phyloP scores from a whole-genome alignment of 2,329 filamentous ascomycete species.

The Neonectria ditissima region DNA sequence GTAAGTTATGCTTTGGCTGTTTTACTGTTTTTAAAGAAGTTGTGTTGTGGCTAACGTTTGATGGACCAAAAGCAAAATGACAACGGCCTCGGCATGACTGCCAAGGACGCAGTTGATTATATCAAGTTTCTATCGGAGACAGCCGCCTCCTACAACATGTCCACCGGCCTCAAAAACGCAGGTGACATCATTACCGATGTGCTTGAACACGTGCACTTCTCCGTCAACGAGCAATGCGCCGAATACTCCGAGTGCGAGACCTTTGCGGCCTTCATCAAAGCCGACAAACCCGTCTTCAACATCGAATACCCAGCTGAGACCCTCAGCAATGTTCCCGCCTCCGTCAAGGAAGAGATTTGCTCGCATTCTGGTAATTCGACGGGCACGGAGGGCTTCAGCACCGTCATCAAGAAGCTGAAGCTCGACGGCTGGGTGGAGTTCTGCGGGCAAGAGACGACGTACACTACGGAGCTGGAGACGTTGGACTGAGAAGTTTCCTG shows the following conservation, averaged over 20 bases:
- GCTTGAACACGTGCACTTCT: slow-evolving; percentile 68
- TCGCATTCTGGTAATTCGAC: slow-evolving; percentile 50
- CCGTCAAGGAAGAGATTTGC: slow-evolving; percentile 57
- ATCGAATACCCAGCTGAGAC: slow-evolving; percentile 72
- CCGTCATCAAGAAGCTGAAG: slow-evolving; percentile 73
- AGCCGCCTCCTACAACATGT: slow-evolving; percentile 66
- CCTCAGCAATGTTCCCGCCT: slow-evolving; percentile 56
- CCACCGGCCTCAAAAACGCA: slow-evolving; percentile 77
- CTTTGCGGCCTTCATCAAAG: slow-evolving; percentile 68
- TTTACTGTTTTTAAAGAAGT: not conserved
- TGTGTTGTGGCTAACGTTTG: not conserved
- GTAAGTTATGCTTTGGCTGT: slow-evolving; percentile 48
- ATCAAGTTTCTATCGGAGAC: slow-evolving; percentile 70
- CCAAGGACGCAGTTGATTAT: slow-evolving; percentile 67
- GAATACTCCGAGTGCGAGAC: slow-evolving; percentile 69
- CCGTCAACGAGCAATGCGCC: slow-evolving; percentile 77
- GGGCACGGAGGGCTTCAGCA: slow-evolving; percentile 67
- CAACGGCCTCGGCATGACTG: slow-evolving; percentile 70
- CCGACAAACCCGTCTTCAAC: slow-evolving; percentile 76
- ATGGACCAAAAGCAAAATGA: slow-evolving; percentile 63
- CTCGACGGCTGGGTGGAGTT: slow-evolving; percentile 72
- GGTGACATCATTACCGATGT: slow-evolving; percentile 66
- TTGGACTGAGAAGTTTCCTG: not conserved
- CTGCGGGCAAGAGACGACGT: slow-evolving; percentile 55
- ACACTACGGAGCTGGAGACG: slow-evolving; percentile 39